phyloP scores from a whole-genome alignment of 805 yeast genomes.

The Ogataea salicorniae region DNA sequence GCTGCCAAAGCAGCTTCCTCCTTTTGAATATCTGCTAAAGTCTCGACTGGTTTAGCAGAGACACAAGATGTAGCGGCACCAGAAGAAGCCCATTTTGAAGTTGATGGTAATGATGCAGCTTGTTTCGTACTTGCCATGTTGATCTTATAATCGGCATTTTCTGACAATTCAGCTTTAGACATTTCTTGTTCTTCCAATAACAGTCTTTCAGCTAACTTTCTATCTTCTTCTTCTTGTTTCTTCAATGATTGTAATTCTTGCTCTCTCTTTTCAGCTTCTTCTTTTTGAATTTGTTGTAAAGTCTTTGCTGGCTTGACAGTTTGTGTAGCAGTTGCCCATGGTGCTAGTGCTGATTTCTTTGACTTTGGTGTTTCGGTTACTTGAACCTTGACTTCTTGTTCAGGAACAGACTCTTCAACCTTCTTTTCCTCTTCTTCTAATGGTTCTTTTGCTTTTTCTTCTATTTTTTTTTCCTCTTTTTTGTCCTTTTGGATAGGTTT shows the following conservation, averaged over 20 bases:
- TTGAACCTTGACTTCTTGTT: background rate
- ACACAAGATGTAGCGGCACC: conserved; percentile 9
- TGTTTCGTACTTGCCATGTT: conserved; percentile 2
- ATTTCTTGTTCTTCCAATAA: conserved; percentile 14
- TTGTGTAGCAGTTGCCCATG: conserved; percentile 34
- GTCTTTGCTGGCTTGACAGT: conserved; percentile 40
- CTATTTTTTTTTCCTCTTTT: too few species aligned
- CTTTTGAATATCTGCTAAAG: conserved; percentile 57
- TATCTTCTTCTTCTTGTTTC: conserved; percentile 21
- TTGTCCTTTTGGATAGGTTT: background rate
- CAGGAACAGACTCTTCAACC: background rate
- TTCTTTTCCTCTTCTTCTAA: too few species aligned
- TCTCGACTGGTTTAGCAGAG: conserved; percentile 34
- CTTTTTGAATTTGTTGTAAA: conserved; percentile 57
- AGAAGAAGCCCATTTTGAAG: conserved; percentile 41
- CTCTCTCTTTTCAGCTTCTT: conserved; percentile 34
- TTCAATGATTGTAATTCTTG: conserved; percentile 12
- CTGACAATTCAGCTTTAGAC: background rate
- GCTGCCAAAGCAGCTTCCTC: conserved; percentile 40
- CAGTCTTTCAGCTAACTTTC: conserved; percentile 17
- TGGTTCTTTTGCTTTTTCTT: too few species aligned
- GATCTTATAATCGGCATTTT: background rate
- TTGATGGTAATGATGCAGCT: conserved; percentile 32
- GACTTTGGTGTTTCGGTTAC: conserved; percentile 19
- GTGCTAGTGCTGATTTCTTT: conserved; percentile 29